Evolutionary conservation across 768 basidiomycete genomes (phyloP), one percentile per base, ranked within the genome.

Genomic region (Neoboletus magnificus): DNA sequence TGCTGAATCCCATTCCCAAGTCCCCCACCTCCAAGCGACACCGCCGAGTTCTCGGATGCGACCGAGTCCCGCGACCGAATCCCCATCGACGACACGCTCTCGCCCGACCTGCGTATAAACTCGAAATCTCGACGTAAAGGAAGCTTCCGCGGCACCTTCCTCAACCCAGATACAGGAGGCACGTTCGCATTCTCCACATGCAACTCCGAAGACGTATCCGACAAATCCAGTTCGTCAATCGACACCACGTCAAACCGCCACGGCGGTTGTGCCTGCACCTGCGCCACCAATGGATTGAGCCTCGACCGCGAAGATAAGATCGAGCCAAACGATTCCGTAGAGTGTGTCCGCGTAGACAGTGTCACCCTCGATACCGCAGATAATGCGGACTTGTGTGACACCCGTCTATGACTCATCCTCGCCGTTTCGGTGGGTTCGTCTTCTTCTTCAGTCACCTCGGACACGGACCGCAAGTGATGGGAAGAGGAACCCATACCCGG

Each of bases 81-180:
- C 5, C 87, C 87, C 82, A 91, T 84, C 32, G 91, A 93, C 2
- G 89, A 91, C 25, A 89, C 87, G 36, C 81, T 86, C 50, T 76
- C 78, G 42, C 83, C 80, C 7, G 87, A 84, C n/a, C 83, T 75
- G 7, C 84, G 78, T 29, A 91, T 81, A 60, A 92, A 91, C 68
- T 91, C 88, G 56, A 93, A 91, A 56, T 92, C 89, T 23, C 87
- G 82, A 6, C 90, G 82, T 43, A 83, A 76, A 0, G 91, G 91
- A 23, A 93, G 73, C 59, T 83, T 82, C 25, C 84, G 79, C 8
- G 76, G 74, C 1, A 72, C 72, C 58, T 79, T 82, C 46, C 81
- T 77, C 51, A 86, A 68, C n/a, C 83, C 85, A 9, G 80, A 77
- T 0, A 79, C 80, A 1, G 72, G 70, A 32, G 76, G 66, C 5